Base-by-base conservation (phyloP, 2,329 filamentous ascomycete species). In the Xylaria arbuscula region DNA sequence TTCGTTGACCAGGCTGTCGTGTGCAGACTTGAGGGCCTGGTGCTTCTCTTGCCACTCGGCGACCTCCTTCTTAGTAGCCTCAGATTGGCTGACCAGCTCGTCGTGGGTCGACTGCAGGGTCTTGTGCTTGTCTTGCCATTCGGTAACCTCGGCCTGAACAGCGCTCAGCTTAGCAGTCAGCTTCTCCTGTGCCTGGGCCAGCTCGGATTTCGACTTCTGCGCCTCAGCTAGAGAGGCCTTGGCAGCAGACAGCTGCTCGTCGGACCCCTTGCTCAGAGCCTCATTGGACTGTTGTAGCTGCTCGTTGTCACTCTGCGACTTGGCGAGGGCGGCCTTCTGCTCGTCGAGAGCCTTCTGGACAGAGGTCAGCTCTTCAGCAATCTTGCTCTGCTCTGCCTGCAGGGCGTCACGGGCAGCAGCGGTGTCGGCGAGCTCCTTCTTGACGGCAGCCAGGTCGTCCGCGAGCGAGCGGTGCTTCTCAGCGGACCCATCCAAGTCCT, bases 361-460 rank as follows among this genome's bases (percentile, higher is more conserved):
- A 13, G 72, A 71, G 15, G 60, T 67, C 13, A 78, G 65, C 65
- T 77, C 75, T n/a, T 74, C 72, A 1, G 64, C 58, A 17, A 76
- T 69, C 57, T 74, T 74, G 63, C n/a, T 62, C 34, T 75, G 72
- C 38, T 74, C 72, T 36, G 66, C 71, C 61, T 80, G 74, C 10
- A 80, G 73, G 28, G 76, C 64, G 48, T 76, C 75, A 42, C 79
- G 77, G 66, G 80, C 79, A 66, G 79, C 70, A 34, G 69, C 70
- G n/a, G 76, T 76, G 54, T 79, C 77, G 61, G 76, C 73, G 36
- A 82, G 74, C 66, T 81, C 76, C 59, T 79, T 67, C 74, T 81
- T 78, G 47, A 79, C 72, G 6, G 76, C 67, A 3, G 77, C 71
- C 45, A 81, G 73, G 63, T 80, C 77, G 51, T 74, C 71, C 72